These are phyloP conservation scores for Wakefieldia striispora DNA, from an alignment of 768 basidiomycete genomes.

Conservation along the genomic window DNA sequence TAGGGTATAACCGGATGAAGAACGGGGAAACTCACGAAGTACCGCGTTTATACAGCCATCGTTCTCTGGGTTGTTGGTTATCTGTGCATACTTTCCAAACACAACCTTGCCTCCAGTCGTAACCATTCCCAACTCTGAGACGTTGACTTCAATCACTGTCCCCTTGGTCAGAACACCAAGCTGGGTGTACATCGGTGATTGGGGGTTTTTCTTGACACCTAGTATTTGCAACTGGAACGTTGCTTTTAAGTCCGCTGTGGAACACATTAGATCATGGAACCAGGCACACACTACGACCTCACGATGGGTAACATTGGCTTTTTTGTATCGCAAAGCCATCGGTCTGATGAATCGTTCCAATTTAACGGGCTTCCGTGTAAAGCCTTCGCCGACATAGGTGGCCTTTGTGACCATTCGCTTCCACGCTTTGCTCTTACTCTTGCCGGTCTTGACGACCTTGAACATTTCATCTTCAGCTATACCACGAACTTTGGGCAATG, in stretches of 20 bases:
- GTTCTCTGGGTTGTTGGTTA: constrained; percentile 94
- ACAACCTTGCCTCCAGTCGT: constrained; percentile 95
- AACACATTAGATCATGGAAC: neutral
- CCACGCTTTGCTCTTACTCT: constrained; percentile 95
- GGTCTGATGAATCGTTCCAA: constrained; percentile 98
- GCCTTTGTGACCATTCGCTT: constrained; percentile 99
- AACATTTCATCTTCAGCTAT: constrained; percentile 99
- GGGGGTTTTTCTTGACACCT: constrained; percentile 99
- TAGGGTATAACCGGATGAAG: neutral
- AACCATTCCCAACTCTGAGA: constrained; percentile 97
- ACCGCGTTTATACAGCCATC: constrained; percentile 97
- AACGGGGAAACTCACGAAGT: constrained; percentile 58
- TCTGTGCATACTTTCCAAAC: constrained; percentile 90
- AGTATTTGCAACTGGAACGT: constrained; percentile 98
- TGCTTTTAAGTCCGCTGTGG: constrained; percentile 88
- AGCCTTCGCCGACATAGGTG: constrained; percentile 97
- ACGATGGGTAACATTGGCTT: constrained; percentile 99
- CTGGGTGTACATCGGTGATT: constrained; percentile 96
- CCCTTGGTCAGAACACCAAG: constrained; percentile 98
- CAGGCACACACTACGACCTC: constrained; percentile 19
- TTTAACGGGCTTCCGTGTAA: constrained; percentile 98
- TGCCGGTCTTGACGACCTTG: constrained; percentile 97
- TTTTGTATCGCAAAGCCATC: constrained; percentile 96
- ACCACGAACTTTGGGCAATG: constrained; percentile 93
- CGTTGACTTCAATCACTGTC: constrained; percentile 97